These are phyloP conservation scores for Cercospora beticola DNA, from an alignment of 2,329 filamentous ascomycete species.

Conservation along the genomic window DNA sequence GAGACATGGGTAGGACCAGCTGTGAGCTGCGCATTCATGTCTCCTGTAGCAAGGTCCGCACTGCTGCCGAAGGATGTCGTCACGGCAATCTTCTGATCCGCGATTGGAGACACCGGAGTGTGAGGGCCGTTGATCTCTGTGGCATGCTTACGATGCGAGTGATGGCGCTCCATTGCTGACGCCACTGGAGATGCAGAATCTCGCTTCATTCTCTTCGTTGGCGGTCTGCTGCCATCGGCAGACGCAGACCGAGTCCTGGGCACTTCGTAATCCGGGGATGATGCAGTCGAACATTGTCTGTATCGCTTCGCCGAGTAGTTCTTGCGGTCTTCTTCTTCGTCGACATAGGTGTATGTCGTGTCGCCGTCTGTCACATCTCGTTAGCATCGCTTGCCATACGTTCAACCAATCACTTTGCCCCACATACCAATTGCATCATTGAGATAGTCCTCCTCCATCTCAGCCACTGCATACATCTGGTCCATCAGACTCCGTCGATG, in stretches of 20 bases:
- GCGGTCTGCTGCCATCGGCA: constrained; percentile 8
- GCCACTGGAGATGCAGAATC: constrained; percentile 4
- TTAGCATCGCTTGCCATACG: neutral
- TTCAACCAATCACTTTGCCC: neutral
- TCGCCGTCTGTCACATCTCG: constrained; percentile 24
- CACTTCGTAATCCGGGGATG: constrained; percentile 6
- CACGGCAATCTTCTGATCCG: neutral
- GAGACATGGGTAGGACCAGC: neutral
- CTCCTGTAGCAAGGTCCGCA: neutral
- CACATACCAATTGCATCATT: constrained; percentile 21
- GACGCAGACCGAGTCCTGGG: constrained; percentile 19
- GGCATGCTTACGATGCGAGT: constrained; percentile 10
- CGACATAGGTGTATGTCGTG: constrained; percentile 16
- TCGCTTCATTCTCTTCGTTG: constrained; percentile 14
- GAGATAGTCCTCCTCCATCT: constrained; percentile 21
- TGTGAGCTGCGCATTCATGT: neutral
- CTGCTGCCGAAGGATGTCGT: neutral
- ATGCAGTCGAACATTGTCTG: constrained; percentile 11
- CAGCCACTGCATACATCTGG: constrained; percentile 26
- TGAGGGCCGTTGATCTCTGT: constrained; percentile 9
- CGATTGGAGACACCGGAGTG: neutral
- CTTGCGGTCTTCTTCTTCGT: constrained; percentile 22
- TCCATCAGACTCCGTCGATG: constrained; percentile 18
- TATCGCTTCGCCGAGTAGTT: constrained; percentile 14
- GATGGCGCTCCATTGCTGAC: neutral